These are phyloP conservation scores for Populus hybrid DNA, from an alignment of 441 rosid genomes.

Conservation along the genomic window DNA sequence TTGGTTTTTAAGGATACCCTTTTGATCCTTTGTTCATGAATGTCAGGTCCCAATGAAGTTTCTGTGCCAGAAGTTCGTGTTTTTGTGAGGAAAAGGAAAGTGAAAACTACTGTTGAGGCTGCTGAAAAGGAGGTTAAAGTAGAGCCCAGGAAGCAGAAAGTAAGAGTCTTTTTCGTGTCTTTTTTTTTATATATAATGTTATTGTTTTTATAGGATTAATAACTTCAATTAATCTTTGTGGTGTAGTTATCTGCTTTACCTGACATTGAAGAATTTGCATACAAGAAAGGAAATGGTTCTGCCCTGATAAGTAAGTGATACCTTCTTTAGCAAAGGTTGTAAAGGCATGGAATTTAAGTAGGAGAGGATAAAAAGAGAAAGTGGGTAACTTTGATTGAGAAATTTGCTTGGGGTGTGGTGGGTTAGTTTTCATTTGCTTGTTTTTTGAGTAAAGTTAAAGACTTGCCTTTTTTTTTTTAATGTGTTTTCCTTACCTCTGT, in stretches of 20 bases:
- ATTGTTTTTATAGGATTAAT: neutral
- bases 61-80: constrained; percentile 38
- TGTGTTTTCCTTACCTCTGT: neutral
- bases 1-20: neutral
- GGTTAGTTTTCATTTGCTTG: neutral
- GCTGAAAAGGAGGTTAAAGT: constrained; percentile 21
- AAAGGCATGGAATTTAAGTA: neutral
- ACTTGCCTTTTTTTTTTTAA: neutral
- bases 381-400: neutral
- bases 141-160: constrained; percentile 29
- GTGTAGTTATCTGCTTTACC: constrained; percentile 44
- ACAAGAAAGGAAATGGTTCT: constrained; percentile 39
- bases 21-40: neutral
- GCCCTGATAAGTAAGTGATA: constrained; percentile 38
- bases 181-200: neutral
- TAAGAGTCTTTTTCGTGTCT: constrained; percentile 17
- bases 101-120: constrained; percentile 31
- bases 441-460: neutral
- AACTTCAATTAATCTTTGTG: neutral
- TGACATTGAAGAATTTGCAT: constrained; percentile 80
- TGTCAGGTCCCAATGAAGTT: constrained; percentile 27
- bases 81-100: constrained; percentile 56
- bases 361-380: neutral
- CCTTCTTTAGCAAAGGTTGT: constrained; percentile 1
- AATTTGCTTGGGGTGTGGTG: neutral